Evolutionary conservation across 345 rosid genomes (phyloP).

Genomic region (Gossypium thurberi): DNA sequence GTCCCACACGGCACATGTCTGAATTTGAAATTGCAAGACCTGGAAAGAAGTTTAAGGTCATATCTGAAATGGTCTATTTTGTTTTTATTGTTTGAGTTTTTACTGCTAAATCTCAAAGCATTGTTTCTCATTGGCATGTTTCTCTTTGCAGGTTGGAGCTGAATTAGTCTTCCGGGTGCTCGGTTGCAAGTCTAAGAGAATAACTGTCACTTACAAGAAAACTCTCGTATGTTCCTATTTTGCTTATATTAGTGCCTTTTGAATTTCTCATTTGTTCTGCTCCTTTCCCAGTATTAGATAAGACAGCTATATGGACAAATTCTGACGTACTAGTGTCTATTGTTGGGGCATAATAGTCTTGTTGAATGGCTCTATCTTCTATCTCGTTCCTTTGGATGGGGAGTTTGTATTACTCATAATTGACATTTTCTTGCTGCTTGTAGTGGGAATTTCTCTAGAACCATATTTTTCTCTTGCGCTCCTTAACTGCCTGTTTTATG

Average conservation of each 20-base stretch:
- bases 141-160: slow-evolving; percentile 65
- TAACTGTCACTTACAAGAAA: slow-evolving; percentile 92
- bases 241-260: not conserved
- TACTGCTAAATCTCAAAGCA: slow-evolving; percentile 15
- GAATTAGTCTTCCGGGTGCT: slow-evolving; percentile 85
- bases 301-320: not conserved
- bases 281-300: not conserved
- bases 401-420: not conserved
- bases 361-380: not conserved
- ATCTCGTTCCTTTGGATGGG: not conserved
- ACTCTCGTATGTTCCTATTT: slow-evolving; percentile 62
- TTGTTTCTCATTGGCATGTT: slow-evolving; percentile 12
- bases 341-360: not conserved
- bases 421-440: not conserved
- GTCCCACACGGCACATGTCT: slow-evolving; percentile 94
- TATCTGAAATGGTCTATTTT: slow-evolving; percentile 8
- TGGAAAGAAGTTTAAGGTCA: slow-evolving; percentile 81
- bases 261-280: slow-evolving; percentile 4
- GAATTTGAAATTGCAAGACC: slow-evolving; percentile 88
- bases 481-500: not conserved
- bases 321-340: not conserved
- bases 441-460: not conserved
- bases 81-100: slow-evolving; percentile 2
- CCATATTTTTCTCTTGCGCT: not conserved
- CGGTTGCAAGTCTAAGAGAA: slow-evolving; percentile 94